Evolutionary conservation across 2,329 filamentous ascomycete species (phyloP).

Genomic region (Colletotrichum sp.): DNA sequence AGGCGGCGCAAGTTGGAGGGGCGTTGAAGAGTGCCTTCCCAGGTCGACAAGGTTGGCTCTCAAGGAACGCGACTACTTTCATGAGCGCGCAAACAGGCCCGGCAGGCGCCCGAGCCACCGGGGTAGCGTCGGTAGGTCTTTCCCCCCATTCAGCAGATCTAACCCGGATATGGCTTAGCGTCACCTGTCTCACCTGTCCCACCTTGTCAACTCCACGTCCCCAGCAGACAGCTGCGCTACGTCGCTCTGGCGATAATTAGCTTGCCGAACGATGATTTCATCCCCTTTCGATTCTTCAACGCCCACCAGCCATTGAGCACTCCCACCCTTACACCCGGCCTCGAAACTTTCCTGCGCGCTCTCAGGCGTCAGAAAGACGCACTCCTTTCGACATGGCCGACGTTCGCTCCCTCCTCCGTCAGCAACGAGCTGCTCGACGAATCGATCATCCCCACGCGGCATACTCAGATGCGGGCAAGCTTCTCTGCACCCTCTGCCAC

Average conservation of each 20-base stretch:
- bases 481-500: conserved; percentile 72
- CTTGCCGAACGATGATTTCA: background rate
- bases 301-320: conserved; percentile 7
- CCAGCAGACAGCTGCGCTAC: background rate
- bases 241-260: conserved; percentile 4
- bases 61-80: background rate
- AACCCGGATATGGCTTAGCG: background rate
- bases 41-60: background rate
- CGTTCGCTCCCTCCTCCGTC: conserved; percentile 78
- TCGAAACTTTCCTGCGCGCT: background rate
- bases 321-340: background rate
- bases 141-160: background rate
- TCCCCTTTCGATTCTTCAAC: background rate
- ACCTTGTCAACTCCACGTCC: conserved; percentile 9
- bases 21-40: background rate
- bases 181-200: background rate
- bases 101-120: background rate
- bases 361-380: background rate
- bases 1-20: background rate
- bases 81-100: background rate
- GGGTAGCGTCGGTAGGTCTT: conserved; percentile 6
- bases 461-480: conserved; percentile 71
- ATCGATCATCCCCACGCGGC: conserved; percentile 73
- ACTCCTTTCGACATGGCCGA: conserved; percentile 67
- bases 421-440: conserved; percentile 75